phyloP scores from a whole-genome alignment of 106 monocot species.

The Dendrobium officinale region DNA sequence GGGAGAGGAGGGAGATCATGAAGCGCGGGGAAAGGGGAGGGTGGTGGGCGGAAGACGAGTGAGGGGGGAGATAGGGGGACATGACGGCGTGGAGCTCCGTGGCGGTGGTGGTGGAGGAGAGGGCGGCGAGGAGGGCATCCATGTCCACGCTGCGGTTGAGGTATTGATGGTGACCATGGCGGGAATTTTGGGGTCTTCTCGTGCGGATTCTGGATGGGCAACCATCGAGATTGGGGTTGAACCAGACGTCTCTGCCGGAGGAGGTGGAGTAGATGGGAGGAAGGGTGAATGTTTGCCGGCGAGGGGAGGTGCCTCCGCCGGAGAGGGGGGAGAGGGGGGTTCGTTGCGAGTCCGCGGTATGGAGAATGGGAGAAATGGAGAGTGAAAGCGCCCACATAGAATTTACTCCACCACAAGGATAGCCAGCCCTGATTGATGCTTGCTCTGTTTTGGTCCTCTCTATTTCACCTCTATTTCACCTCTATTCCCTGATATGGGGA shows the following conservation, averaged over 20 bases:
- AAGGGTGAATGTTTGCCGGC: background rate
- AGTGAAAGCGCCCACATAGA: background rate
- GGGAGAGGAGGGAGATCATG: slow-evolving; percentile 75
- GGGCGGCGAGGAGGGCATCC: slow-evolving; percentile 36
- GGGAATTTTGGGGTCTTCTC: background rate
- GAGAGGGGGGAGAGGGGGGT: background rate
- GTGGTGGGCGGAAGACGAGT: background rate
- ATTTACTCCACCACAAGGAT: background rate
- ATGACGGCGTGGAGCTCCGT: slow-evolving; percentile 57
- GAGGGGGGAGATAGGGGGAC: slow-evolving; percentile 41
- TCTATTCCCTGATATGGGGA: too few species aligned
- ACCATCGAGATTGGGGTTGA: slow-evolving; percentile 11
- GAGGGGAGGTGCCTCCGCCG: background rate
- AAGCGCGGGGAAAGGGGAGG: slow-evolving; percentile 60
- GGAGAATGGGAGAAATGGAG: background rate
- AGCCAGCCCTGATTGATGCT: too few species aligned
- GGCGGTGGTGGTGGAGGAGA: slow-evolving; percentile 33
- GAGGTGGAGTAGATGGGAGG: background rate
- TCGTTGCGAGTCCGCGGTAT: background rate
- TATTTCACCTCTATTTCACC: too few species aligned
- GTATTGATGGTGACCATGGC: slow-evolving; percentile 11
- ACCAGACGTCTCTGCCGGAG: slow-evolving; percentile 10
- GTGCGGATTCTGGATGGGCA: background rate
- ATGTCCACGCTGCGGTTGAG: slow-evolving; percentile 71
- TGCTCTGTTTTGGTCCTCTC: too few species aligned